Base-by-base conservation (phyloP, 2,329 filamentous ascomycete genomes). In the Pseudocercospora fijiensis region DNA sequence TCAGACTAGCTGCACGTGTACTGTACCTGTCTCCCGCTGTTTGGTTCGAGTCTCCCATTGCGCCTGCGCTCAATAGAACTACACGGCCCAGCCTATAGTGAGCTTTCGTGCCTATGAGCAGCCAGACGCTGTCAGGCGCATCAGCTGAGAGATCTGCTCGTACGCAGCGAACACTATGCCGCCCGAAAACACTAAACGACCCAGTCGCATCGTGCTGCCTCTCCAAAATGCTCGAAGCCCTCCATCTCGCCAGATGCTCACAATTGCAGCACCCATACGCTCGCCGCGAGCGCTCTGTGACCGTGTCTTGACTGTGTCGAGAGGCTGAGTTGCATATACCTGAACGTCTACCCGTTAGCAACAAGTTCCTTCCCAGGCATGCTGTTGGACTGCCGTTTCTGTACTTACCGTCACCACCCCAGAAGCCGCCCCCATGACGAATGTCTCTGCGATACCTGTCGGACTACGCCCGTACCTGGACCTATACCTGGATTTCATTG, bases 261-360 rank as follows among this genome's bases (percentile, higher is more conserved):
- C 65, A 37, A 74, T 70, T 9, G 73, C 74, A 18, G 69, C 61
- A 6, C 68, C 45, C 1, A 73, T 70, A 37, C 68, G 71, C 33
- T 72, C 71, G 6, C 74, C 73, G 33, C 67, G 64, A 24, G 69
- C 68, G 43, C 74, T 72, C 62, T 79, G 78, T 4, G 76, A 72
- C 28, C 76, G 67, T 4, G 77, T 80, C 69, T 80, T 79, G 47
- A 80, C 71, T 1, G 77, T 78, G 64, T 81, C 78, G 62, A 80
- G 78, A 1, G 78, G 78, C 68, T 80, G 78, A 4, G 78, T 80
- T 6, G 72, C 73, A 66, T 79, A 79, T 0, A 79, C 78, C 30
- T 33, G 30, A 33, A 33, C 5, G 30, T 13, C 30, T 11, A 33
- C 9, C 30, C 30, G 13, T 33, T 33, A 33, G 30, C 30, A 13